Conservation (phyloP, 2,329 filamentous ascomycete genomes). For the Lasiodiplodia citricola region DNA sequence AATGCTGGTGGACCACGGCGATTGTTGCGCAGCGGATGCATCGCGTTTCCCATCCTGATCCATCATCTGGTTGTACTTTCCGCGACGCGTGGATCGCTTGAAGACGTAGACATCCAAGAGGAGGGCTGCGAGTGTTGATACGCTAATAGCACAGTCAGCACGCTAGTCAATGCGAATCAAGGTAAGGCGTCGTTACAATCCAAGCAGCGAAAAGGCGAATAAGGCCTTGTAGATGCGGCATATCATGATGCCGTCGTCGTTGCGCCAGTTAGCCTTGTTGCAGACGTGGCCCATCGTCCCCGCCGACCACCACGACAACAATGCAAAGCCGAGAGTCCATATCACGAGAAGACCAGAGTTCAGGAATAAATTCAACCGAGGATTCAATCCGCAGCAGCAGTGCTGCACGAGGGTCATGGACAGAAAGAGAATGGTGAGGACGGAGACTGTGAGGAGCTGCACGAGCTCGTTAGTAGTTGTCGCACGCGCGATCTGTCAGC, state of each 20-base stretch:
- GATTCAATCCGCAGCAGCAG: slow-evolving; percentile 58
- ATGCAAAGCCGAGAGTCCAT: slow-evolving; percentile 58
- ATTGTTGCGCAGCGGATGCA: slow-evolving; percentile 19
- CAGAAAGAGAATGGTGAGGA: slow-evolving; percentile 57
- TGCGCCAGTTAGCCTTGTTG: slow-evolving; percentile 58
- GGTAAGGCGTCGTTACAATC: slow-evolving; percentile 42
- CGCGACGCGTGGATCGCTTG: slow-evolving; percentile 50
- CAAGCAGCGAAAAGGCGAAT: slow-evolving; percentile 61
- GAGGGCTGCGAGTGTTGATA: slow-evolving; percentile 54
- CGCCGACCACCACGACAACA: slow-evolving; percentile 61
- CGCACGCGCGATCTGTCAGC: neutral
- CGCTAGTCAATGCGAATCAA: neutral
- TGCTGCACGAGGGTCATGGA: slow-evolving; percentile 57
- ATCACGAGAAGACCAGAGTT: slow-evolving; percentile 57
- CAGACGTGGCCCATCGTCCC: slow-evolving; percentile 60
- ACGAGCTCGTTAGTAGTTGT: neutral
- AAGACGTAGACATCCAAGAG: slow-evolving; percentile 58
- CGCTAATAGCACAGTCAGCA: slow-evolving; percentile 32
- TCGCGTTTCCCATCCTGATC: slow-evolving; percentile 40
- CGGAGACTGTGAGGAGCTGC: slow-evolving; percentile 58
- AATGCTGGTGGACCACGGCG: slow-evolving; percentile 31
- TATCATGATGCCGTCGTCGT: slow-evolving; percentile 59
- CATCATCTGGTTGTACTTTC: slow-evolving; percentile 56
- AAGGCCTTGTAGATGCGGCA: slow-evolving; percentile 65
- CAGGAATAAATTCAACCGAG: slow-evolving; percentile 55